Base-by-base conservation (phyloP, 2,329 filamentous ascomycete genomes). In the Curvularia eragrostidis region DNA sequence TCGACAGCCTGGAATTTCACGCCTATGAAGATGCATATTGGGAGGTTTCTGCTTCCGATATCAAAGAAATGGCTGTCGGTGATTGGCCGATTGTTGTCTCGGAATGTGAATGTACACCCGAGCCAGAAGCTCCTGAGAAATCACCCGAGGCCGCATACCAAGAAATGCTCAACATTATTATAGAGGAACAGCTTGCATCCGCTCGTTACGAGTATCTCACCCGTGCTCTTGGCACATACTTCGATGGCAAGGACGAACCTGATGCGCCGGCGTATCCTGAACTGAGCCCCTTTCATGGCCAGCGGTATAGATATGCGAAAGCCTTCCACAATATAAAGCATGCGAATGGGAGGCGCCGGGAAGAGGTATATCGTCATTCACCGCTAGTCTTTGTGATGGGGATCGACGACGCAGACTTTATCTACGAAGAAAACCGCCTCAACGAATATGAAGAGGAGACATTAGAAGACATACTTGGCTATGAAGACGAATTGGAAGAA, bases 181-280 rank as follows among this genome's bases (percentile, higher is more conserved):
- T 19, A 13, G 43, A 32, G 21, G 43, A 47, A 9, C 28, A 59
- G 12, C 23, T 57, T 15, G 38, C 28, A 19, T 36, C 30, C n/a
- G 57, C 53, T 23, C 57, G 38, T 1, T 48, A 52, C 32, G 34
- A 30, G 13, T 34, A 26, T 1, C 36, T 54, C 2, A 44, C 30
- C 1, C 46, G 36, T n/a, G 55, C 53, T 3, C n/a, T 57, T 1
- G 38, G 56, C 12, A 18, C 18, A 9, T 30, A 46, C 5, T 50
- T 48, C n/a, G 56, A 58, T 3, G 56, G 56, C 13, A 58, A 44
- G n/a, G 55, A 58, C 1, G 7, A 50, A 8, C 21, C 49, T 5
- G 52, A 57, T 26, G 36, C 30, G 15, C 62, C 65, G 0, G 65
- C 65, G 2, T 67, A 67, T 30, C 36, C 51, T 0, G 62, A 61